Conservation (phyloP, 257 asterid genomes). For the Solanum sparsipilum region DNA sequence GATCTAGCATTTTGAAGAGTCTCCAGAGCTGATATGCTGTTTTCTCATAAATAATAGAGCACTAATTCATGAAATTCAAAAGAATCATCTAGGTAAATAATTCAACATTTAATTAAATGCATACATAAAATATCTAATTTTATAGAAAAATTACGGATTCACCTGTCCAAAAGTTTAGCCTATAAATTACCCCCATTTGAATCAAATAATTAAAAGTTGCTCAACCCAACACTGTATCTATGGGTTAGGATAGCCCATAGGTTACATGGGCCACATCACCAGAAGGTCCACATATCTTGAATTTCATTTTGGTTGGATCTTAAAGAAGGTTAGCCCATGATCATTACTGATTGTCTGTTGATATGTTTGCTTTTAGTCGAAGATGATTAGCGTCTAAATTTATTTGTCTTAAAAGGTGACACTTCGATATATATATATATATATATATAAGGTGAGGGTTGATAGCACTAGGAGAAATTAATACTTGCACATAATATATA, state of each 20-base stretch:
- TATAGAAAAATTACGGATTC: no score
- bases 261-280: neutral
- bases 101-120: no score
- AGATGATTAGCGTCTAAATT: no score
- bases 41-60: neutral
- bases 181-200: neutral
- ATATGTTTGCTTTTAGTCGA: no score
- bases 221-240: neutral
- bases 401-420: no score
- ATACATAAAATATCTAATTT: neutral
- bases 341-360: no score
- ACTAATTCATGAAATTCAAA: neutral
- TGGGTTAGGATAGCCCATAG: neutral
- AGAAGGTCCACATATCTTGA: neutral
- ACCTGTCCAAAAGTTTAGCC: no score
- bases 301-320: neutral
- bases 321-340: neutral
- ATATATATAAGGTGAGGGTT: neutral
- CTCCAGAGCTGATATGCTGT: neutral
- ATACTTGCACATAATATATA: neutral
- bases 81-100: neutral
- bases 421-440: no score
- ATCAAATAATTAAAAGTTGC: neutral
- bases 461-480: neutral
- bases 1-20: neutral